Evolutionary conservation across 1,284 basidiomycete species (phyloP).

Genomic region (Microbotryum saponariae): DNA sequence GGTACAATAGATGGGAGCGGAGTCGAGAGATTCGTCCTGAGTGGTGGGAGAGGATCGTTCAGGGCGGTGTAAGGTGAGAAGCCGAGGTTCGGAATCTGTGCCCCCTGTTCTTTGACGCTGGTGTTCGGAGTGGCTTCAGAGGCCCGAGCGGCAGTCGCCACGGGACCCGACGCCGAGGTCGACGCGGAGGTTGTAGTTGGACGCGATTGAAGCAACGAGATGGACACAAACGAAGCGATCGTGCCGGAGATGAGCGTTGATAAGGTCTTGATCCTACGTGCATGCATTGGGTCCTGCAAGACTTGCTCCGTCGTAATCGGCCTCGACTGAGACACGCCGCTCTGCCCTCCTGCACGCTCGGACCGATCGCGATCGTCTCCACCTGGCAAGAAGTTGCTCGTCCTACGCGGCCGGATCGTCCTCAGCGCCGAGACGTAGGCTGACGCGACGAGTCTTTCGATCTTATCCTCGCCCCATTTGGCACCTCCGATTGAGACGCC

Average conservation of each 20-base stretch:
- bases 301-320: too few species aligned
- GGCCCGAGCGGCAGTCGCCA: constrained; percentile 14
- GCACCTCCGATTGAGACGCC: constrained; percentile 26
- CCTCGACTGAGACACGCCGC: not conserved
- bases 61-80: not conserved
- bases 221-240: constrained; percentile 25
- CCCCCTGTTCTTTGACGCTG: not conserved
- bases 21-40: not conserved
- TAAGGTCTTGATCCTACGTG: constrained; percentile 8
- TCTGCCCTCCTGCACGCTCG: not conserved
- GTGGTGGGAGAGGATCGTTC: not conserved
- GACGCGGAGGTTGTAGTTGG: not conserved
- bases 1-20: not conserved
- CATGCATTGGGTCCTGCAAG: constrained; percentile 3
- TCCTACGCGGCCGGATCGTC: not conserved
- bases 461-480: constrained; percentile 17
- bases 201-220: constrained; percentile 25
- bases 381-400: not conserved
- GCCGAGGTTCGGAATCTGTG: not conserved
- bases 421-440: constrained; percentile 3
- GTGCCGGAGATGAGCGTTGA: constrained; percentile 21
- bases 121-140: not conserved
- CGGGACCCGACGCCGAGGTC: constrained; percentile 12
- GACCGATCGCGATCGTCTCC: not conserved
- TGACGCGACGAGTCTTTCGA: constrained; percentile 14